These are phyloP conservation scores for Crepidotus variabilis DNA, from an alignment of 768 basidiomycete species.

Conservation along the genomic window DNA sequence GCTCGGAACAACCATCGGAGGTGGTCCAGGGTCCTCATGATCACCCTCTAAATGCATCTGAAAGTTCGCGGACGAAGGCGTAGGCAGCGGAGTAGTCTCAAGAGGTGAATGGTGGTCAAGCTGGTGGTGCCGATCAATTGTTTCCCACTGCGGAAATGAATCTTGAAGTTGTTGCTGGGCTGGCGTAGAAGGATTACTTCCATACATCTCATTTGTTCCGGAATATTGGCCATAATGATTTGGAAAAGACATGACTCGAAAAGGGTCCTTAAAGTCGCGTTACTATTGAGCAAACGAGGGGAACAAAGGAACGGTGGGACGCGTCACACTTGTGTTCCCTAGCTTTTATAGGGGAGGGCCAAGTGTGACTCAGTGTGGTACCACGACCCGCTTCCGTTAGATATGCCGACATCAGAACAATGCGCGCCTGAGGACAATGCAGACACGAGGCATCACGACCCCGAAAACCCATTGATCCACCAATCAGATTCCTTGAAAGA, in stretches of 20 bases:
- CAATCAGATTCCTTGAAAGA: constrained; percentile 24
- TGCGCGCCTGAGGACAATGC: constrained; percentile 30
- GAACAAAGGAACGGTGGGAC: background rate
- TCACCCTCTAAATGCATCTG: constrained; percentile 27
- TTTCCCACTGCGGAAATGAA: constrained; percentile 34
- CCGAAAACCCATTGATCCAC: constrained; percentile 16
- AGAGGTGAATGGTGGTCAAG: constrained; percentile 28
- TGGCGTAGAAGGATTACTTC: background rate
- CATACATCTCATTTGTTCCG: background rate
- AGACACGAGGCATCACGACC: constrained; percentile 22
- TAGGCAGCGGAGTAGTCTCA: constrained; percentile 14
- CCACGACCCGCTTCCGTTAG: constrained; percentile 2
- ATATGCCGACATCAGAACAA: constrained; percentile 10
- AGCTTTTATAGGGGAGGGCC: background rate
- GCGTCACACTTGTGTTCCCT: constrained; percentile 3
- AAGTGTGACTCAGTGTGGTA: background rate
- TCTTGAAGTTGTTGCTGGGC: constrained; percentile 5
- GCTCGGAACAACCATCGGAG: background rate
- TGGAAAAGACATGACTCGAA: background rate
- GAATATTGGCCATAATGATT: background rate
- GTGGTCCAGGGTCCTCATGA: constrained; percentile 23
- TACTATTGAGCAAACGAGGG: background rate
- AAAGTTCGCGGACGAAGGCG: constrained; percentile 23
- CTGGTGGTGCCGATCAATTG: constrained; percentile 35
- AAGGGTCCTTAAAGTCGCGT: background rate